A percentile compares a stretch with the other conserved stretches of the same genome.
These are phyloP conservation scores for Eucalyptus paniculata DNA, from an alignment of 345 rosid genomes.

Conservation along the genomic window DNA sequence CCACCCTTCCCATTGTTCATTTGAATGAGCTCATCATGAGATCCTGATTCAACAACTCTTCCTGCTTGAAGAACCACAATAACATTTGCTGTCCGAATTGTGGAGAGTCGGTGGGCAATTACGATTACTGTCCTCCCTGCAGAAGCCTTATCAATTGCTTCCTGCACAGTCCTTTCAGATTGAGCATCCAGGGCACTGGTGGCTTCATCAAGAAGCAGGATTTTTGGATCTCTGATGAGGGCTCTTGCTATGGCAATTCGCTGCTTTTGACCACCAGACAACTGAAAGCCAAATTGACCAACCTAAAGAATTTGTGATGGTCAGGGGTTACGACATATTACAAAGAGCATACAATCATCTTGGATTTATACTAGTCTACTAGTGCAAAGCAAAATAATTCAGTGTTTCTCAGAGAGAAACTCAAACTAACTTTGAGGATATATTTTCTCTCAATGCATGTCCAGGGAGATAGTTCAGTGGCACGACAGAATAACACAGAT, in stretches of 20 bases:
- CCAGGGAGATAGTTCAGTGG: background rate
- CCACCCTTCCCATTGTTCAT: conserved; percentile 18
- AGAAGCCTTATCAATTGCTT: conserved; percentile 48
- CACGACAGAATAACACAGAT: background rate
- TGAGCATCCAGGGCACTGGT: conserved; percentile 63
- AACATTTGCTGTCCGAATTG: conserved; percentile 30
- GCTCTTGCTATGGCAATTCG: conserved; percentile 66
- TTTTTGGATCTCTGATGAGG: conserved; percentile 47
- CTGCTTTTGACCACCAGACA: conserved; percentile 78
- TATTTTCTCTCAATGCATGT: background rate
- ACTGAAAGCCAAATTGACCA: conserved; percentile 55
- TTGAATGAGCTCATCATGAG: conserved; percentile 36
- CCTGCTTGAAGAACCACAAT: conserved; percentile 50
- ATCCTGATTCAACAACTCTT: conserved; percentile 47
- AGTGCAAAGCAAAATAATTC: background rate
- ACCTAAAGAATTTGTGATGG: conserved; percentile 16
- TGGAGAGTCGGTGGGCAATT: conserved; percentile 57
- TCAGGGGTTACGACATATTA: background rate
- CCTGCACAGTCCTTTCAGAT: conserved; percentile 55
- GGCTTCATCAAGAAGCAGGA: conserved; percentile 60
- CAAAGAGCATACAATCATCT: background rate
- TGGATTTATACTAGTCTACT: background rate
- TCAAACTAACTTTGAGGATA: background rate
- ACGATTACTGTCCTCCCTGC: conserved; percentile 49
- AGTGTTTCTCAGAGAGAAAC: background rate